Percentiles rank a stretch among this genome's conserved stretches.
These are phyloP conservation scores for Ceratobasidium sp. DNA, from an alignment of 1,284 basidiomycete species.

Conservation along the genomic window DNA sequence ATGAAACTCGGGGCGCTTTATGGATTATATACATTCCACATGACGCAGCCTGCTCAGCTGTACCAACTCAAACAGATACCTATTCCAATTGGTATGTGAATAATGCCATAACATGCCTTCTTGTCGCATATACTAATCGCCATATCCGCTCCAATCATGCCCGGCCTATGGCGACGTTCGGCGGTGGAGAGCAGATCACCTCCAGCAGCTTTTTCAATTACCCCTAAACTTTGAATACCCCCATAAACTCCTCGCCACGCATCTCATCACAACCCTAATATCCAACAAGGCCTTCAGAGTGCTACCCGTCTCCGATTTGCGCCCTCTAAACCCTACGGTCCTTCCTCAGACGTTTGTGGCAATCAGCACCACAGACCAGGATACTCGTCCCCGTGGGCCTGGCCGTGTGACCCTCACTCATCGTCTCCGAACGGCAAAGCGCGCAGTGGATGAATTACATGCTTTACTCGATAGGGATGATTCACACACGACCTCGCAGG, in stretches of 20 bases:
- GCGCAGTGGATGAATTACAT: constrained; percentile 37
- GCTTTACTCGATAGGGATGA: constrained; percentile 40
- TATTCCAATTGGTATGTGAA: constrained; percentile 27
- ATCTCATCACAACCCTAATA: constrained; percentile 43
- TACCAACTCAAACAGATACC: constrained; percentile 21
- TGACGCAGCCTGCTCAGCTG: constrained; percentile 34
- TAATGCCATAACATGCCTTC: not conserved
- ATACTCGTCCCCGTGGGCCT: constrained; percentile 35
- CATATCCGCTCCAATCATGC: constrained; percentile 10
- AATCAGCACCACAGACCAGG: constrained; percentile 45
- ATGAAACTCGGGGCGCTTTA: constrained; percentile 41
- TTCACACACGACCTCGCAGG: constrained; percentile 26
- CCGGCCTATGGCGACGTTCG: constrained; percentile 31
- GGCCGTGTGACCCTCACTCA: constrained; percentile 39
- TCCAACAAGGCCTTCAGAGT: constrained; percentile 32
- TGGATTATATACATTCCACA: constrained; percentile 39
- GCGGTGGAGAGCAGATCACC: constrained; percentile 39
- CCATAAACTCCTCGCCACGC: constrained; percentile 42
- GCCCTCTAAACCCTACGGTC: constrained; percentile 36
- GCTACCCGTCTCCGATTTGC: constrained; percentile 30
- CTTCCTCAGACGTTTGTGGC: constrained; percentile 44
- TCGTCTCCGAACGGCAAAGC: constrained; percentile 45
- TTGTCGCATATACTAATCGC: constrained; percentile 22
- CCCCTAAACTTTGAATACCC: constrained; percentile 45
- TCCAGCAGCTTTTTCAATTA: constrained; percentile 44